Conservation (phyloP, 495 filamentous ascomycete genomes). For the Thermochaetoides thermophila region DNA sequence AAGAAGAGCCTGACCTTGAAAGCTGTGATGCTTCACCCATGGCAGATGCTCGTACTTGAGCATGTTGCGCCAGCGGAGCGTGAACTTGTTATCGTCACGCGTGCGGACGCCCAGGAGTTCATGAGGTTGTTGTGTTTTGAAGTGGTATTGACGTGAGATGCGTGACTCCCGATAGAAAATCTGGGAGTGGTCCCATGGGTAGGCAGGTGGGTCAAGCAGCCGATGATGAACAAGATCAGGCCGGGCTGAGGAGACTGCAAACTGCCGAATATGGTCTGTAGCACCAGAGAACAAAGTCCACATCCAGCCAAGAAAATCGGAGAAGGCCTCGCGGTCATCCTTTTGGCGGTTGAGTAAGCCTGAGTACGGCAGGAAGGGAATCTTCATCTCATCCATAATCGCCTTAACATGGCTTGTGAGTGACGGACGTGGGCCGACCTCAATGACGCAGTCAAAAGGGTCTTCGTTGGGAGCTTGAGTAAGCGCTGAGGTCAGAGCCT, state of each 20-base stretch:
- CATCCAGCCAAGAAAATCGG: conserved; percentile 32
- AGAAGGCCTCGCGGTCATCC: conserved; percentile 26
- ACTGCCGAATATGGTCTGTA: conserved; percentile 14
- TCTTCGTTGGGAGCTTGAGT: conserved; percentile 14
- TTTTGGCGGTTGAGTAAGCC: conserved; percentile 24
- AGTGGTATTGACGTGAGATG: conserved; percentile 30
- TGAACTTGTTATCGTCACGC: conserved; percentile 26
- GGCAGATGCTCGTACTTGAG: conserved; percentile 28
- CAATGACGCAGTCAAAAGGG: conserved; percentile 32
- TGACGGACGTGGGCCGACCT: conserved; percentile 43
- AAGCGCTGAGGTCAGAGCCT: conserved; percentile 32
- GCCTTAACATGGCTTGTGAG: conserved; percentile 33
- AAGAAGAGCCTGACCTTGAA: conserved; percentile 28
- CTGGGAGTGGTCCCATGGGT: conserved; percentile 37
- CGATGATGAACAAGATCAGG: conserved; percentile 13
- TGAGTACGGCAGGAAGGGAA: conserved; percentile 21
- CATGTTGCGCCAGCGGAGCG: conserved; percentile 32
- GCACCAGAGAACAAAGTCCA: conserved; percentile 29
- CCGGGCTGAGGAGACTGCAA: conserved; percentile 21
- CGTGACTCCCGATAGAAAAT: conserved; percentile 33
- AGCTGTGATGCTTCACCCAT: conserved; percentile 28
- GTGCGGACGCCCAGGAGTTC: conserved; percentile 33
- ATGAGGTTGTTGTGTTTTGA: conserved; percentile 24
- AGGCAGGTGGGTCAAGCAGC: conserved; percentile 23
- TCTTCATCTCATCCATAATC: conserved; percentile 20